Evolutionary conservation across 345 rosid species (phyloP), one percentile per base, ranked within the genome.

Genomic region (Orychophragmus violaceus): DNA sequence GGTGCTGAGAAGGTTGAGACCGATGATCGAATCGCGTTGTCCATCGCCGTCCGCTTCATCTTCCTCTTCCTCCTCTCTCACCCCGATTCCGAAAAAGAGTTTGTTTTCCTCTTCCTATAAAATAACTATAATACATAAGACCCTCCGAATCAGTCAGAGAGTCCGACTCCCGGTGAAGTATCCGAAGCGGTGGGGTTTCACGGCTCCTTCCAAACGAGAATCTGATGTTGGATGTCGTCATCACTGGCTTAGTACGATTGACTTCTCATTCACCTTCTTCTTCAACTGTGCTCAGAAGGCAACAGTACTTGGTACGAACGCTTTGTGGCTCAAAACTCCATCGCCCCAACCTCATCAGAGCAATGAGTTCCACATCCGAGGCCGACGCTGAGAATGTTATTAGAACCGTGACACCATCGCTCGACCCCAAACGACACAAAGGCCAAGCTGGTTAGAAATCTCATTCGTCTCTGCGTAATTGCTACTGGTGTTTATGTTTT

Each of bases 401-500:
- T 71, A 81, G 92, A 74, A 74, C 77, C 23, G 82, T 93, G 21
- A 83, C 85, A 35, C 96, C 97, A 4, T 33, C 60, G 23, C 89
- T 93, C 19, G 87, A 83, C 69, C 88, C 70, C 1, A 64, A 61
- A 62, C 82, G 78, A 67, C 81, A 90, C 68, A 94, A 94, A 80
- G 97, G 99, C 84, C 99, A 94, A 76, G 97, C 99, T 57, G 99
- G 99, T 93, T 57, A 78, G 52, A 62, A 54, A 39, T 19, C 23
- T 48, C n/a, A 39, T 8, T 59, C 4, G 9, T 48, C 46, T 50
- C 58, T 72, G 8, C 25, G 3, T 28, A 6, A 17, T 27, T 69
- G 35, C 27, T 24, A 1, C 9, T 33, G 18, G 65, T 68, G 42
- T 55, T 42, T 25, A 21, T 3, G 96, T 94, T 74, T 87, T 92